Conservation (phyloP, 1,284 basidiomycete genomes). For the Vanrija sp. region DNA sequence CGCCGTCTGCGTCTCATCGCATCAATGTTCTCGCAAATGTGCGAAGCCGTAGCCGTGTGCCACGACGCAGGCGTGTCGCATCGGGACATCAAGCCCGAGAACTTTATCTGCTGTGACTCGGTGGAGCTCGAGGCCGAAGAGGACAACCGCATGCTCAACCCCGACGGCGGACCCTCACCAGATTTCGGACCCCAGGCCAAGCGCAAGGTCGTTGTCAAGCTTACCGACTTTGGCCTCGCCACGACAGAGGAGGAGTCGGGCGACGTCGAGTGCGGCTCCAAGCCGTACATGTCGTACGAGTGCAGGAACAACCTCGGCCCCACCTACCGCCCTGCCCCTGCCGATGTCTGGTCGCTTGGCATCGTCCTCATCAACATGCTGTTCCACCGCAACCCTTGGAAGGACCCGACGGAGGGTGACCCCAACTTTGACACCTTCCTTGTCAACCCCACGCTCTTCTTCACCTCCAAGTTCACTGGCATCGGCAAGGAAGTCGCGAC, state of each 20-base stretch:
- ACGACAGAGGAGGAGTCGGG: slow-evolving; percentile 82
- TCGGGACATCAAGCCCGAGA: slow-evolving; percentile 97
- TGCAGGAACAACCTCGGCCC: slow-evolving; percentile 95
- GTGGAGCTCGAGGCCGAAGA: slow-evolving; percentile 60
- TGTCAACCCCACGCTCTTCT: slow-evolving; percentile 74
- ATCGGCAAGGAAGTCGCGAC: slow-evolving; percentile 83
- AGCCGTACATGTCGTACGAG: slow-evolving; percentile 99
- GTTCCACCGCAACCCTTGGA: slow-evolving; percentile 98
- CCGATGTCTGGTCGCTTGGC: slow-evolving; percentile 97
- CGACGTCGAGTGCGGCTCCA: slow-evolving; percentile 98
- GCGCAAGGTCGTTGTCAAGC: slow-evolving; percentile 74
- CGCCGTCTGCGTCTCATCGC: slow-evolving; percentile 86
- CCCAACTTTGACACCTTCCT: slow-evolving; percentile 79
- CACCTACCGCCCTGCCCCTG: slow-evolving; percentile 86
- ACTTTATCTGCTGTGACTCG: slow-evolving; percentile 77
- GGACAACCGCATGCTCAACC: slow-evolving; percentile 20
- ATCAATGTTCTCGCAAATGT: slow-evolving; percentile 98
- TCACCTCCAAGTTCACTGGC: slow-evolving; percentile 85
- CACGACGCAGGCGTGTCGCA: slow-evolving; percentile 89
- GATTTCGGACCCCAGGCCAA: slow-evolving; percentile 46
- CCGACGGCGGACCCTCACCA: slow-evolving; percentile 35
- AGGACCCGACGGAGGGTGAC: slow-evolving; percentile 75
- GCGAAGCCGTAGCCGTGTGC: slow-evolving; percentile 93
- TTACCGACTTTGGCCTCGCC: slow-evolving; percentile 94
- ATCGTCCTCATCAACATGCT: slow-evolving; percentile 99